Percentiles rank a stretch among this genome's conserved stretches.
Evolutionary conservation across 1,284 basidiomycete genomes (phyloP).

Genomic region (Puccinia coronata): DNA sequence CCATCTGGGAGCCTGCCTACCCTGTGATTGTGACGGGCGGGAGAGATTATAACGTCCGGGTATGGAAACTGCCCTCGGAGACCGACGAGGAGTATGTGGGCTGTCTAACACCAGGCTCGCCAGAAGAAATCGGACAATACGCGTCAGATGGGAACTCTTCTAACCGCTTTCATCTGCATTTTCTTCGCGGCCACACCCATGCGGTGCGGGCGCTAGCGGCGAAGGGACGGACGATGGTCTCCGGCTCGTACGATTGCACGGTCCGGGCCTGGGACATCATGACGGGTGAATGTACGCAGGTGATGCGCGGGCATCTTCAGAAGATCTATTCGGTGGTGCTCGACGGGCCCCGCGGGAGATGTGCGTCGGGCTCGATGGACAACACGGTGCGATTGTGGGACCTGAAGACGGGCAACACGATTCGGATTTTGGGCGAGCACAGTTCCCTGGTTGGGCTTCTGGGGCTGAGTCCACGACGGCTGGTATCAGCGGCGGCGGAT

Average conservation of each 20-base stretch:
- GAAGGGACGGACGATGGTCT: conserved; percentile 80
- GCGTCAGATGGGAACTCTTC: conserved; percentile 62
- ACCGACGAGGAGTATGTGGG: conserved; percentile 65
- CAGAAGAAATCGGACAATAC: conserved; percentile 48
- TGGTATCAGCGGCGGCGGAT: conserved; percentile 91
- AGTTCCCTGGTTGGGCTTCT: conserved; percentile 57
- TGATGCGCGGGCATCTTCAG: conserved; percentile 80
- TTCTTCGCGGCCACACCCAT: conserved; percentile 81
- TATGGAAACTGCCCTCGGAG: conserved; percentile 82
- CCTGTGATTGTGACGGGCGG: conserved; percentile 89
- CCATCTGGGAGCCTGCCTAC: conserved; percentile 61
- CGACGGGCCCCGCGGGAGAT: conserved; percentile 68
- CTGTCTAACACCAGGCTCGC: conserved; percentile 34
- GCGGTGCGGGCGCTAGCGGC: conserved; percentile 90
- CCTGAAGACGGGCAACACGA: conserved; percentile 73
- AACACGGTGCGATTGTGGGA: conserved; percentile 92
- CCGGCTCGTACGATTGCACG: conserved; percentile 91
- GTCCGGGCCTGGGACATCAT: conserved; percentile 93
- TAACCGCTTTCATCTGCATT: conserved; percentile 84
- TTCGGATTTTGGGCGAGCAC: conserved; percentile 67
- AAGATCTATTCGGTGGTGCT: conserved; percentile 81
- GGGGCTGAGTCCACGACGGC: conserved; percentile 72
- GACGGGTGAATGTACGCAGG: conserved; percentile 77
- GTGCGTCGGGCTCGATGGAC: conserved; percentile 94
- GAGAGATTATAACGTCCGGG: conserved; percentile 80